Evolutionary conservation across 1,284 basidiomycete genomes (phyloP).

Genomic region (Marasmius oreades): DNA sequence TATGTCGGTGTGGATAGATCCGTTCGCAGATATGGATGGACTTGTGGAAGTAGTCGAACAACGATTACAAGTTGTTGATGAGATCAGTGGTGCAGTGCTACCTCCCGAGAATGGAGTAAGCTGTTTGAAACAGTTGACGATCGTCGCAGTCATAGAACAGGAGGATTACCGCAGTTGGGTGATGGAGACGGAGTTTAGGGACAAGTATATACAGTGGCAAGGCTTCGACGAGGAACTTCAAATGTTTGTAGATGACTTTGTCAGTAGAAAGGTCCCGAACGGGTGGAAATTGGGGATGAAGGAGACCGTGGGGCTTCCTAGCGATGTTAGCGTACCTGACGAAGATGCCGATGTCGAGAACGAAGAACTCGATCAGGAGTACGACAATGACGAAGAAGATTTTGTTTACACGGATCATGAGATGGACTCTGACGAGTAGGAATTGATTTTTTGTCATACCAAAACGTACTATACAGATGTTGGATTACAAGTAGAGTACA

Average conservation of each 20-base stretch:
- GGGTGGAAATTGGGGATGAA: neutral
- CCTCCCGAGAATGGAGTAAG: neutral
- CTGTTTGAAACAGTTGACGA: neutral
- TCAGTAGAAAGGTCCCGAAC: neutral
- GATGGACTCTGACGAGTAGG: neutral
- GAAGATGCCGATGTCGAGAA: neutral
- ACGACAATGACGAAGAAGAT: neutral
- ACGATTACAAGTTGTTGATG: neutral
- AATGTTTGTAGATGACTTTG: neutral
- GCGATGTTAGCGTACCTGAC: neutral
- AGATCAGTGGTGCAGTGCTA: neutral
- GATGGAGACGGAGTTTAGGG: neutral
- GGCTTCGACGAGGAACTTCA: neutral
- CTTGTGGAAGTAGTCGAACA: neutral
- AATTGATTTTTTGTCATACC: neutral
- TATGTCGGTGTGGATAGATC: neutral
- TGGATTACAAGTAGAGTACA: neutral
- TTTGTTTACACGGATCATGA: neutral
- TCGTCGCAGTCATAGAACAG: neutral
- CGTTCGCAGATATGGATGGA: neutral
- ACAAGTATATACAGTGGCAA: neutral
- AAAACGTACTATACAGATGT: neutral
- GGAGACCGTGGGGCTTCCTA: neutral
- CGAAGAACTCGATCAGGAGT: conserved; percentile 2
- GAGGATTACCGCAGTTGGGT: neutral